phyloP scores from a whole-genome alignment of 1,284 basidiomycete genomes.

The Boletus sp. region DNA sequence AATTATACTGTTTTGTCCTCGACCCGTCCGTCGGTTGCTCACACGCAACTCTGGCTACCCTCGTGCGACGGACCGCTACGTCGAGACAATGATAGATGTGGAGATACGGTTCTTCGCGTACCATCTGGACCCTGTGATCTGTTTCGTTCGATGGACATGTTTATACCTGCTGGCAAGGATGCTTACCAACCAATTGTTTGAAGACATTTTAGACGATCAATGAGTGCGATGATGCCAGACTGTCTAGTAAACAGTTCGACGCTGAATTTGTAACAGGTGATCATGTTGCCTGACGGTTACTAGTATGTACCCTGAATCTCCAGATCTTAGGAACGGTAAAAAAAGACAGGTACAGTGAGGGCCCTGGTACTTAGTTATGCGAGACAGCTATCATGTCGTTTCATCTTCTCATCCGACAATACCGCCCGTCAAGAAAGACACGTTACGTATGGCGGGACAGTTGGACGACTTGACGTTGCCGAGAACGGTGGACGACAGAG shows the following conservation, averaged over 20 bases:
- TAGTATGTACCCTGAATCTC: no score
- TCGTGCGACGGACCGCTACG: background rate
- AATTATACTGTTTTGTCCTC: background rate
- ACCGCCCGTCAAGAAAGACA: no score
- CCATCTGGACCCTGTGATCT: conserved; percentile 13
- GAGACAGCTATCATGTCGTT: background rate
- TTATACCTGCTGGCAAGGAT: conserved; percentile 7
- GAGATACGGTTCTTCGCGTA: conserved; percentile 6
- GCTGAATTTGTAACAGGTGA: no score
- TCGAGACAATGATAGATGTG: conserved; percentile 4
- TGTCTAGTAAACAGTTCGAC: no score
- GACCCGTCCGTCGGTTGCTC: background rate
- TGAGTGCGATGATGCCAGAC: background rate
- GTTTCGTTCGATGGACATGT: conserved; percentile 16
- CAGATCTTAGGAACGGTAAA: no score
- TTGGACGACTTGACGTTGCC: no score
- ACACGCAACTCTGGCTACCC: background rate
- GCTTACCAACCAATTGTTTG: conserved; percentile 3
- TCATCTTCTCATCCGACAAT: no score
- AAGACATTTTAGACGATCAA: background rate
- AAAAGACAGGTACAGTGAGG: no score
- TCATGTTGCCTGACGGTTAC: no score
- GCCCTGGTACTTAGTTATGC: background rate
- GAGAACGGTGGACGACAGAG: no score
- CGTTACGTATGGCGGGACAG: no score